Percentiles rank a stretch among this genome's conserved stretches.
Evolutionary conservation across 495 filamentous ascomycete genomes (phyloP).

Genomic region (Tuber calosporum): DNA sequence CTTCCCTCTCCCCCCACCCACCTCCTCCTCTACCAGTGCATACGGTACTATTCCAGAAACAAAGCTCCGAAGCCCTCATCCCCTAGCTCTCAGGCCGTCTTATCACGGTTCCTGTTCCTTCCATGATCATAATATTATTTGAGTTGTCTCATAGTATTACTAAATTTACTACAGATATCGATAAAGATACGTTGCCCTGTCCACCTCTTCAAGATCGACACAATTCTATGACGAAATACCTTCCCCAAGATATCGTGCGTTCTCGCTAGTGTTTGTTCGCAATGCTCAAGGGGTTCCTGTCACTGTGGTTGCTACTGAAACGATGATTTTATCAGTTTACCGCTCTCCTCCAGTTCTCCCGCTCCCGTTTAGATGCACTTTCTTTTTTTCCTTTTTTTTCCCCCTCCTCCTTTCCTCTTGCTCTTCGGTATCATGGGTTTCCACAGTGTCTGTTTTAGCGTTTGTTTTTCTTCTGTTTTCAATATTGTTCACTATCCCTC

Average conservation of each 20-base stretch:
- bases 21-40: background rate
- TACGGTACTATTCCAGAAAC: background rate
- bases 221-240: background rate
- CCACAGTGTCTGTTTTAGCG: background rate
- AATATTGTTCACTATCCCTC: background rate
- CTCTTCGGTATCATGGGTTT: background rate
- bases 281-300: background rate
- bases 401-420: background rate
- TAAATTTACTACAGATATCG: background rate
- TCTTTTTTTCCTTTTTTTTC: background rate
- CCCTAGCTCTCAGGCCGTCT: background rate
- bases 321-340: background rate
- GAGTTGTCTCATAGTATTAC: background rate
- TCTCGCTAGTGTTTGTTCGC: background rate
- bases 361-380: background rate
- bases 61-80: background rate
- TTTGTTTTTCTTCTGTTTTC: background rate
- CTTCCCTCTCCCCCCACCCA: background rate
- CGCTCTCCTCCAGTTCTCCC: background rate
- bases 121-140: background rate
- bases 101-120: background rate
- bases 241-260: background rate
- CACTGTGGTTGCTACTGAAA: background rate
- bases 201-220: background rate
- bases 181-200: background rate